Evolutionary conservation across 78 protist species (phyloP), one percentile per base, ranked within the genome.

Genomic region (Dictyostelium brefeldianum): DNA sequence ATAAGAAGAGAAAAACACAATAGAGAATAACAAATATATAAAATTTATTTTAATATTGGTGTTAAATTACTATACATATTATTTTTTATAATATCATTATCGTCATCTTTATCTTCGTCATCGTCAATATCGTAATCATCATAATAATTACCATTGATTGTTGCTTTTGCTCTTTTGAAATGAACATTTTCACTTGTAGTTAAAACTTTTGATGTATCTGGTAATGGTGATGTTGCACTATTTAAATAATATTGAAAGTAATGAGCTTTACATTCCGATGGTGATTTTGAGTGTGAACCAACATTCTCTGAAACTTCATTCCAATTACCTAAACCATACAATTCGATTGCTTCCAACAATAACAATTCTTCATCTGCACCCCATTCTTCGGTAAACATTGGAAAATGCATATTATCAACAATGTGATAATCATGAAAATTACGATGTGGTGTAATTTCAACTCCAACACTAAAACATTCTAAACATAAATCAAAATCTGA

Each of bases 381-480:
- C 96, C 96, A 93, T 15, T 70, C 92, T 43, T 92, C 91, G 9
- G 85, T 74, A 25, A 82, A 92, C 83, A 81, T 80, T 14, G 96
- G 96, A 62, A 93, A 81, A 41, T 81, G 89, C 80, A 93, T 71
- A 70, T 74, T 79, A 20, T 81, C 96, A 46, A 81, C 48, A 0
- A 93, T 79, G 14, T 64, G 81, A 53, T 93, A 93, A 84, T 79
- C 85, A 18, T 93, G 96, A 15, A 69, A 15, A 56, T 93, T 93
- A 67, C 87, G 87, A 87, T 93, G 96, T 2, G 81, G 85, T 17
- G 31, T 36, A n/a, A 93, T 67, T 71, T 93, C 96, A 20, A 85
- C 96, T 5, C 96, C 96, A 8, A 87, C 96, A 47, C 94, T 78
- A 43, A 79, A 93, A 59, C 96, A 93, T 18, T 93, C 92, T 20